Conservation (phyloP, 345 rosid genomes). For the Capsella bursapastoris region DNA sequence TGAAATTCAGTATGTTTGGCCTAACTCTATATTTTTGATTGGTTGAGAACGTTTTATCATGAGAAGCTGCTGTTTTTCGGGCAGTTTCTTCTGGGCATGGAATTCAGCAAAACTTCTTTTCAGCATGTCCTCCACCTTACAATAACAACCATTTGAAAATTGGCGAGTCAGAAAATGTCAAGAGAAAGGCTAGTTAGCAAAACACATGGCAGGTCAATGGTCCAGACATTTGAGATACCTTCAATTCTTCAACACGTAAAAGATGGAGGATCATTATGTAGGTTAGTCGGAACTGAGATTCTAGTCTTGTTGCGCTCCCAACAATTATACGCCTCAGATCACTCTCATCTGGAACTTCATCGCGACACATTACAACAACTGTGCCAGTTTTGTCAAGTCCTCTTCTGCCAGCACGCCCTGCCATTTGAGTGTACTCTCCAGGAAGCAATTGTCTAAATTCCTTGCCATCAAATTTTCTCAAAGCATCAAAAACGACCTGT, state of each 20-base stretch:
- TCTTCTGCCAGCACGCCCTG: constrained; percentile 99
- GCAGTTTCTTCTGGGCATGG: constrained; percentile 89
- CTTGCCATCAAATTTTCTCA: constrained; percentile 95
- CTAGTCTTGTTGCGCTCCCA: constrained; percentile 84
- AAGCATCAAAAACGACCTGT: constrained; percentile 90
- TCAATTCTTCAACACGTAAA: constrained; percentile 96
- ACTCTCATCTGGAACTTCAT: constrained; percentile 84
- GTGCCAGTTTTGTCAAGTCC: constrained; percentile 98
- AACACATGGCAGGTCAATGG: constrained; percentile 4
- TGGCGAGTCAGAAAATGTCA: constrained; percentile 1
- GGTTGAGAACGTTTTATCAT: constrained; percentile 80
- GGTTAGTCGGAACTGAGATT: constrained; percentile 95
- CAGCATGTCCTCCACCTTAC: constrained; percentile 96
- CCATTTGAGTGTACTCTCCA: constrained; percentile 99
- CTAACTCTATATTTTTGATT: constrained; percentile 78
- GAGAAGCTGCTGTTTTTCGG: constrained; percentile 82
- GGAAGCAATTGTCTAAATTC: constrained; percentile 85
- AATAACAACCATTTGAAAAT: constrained; percentile 35
- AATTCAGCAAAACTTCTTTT: constrained; percentile 99
- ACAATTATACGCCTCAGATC: constrained; percentile 65
- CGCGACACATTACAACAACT: constrained; percentile 91
- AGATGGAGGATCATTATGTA: constrained; percentile 97
- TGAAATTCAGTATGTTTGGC: constrained; percentile 15
- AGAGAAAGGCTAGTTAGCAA: constrained; percentile 18
- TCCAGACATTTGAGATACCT: constrained; percentile 57